Evolutionary conservation across 257 asterid species (phyloP).

Genomic region (Salvia hispanica): DNA sequence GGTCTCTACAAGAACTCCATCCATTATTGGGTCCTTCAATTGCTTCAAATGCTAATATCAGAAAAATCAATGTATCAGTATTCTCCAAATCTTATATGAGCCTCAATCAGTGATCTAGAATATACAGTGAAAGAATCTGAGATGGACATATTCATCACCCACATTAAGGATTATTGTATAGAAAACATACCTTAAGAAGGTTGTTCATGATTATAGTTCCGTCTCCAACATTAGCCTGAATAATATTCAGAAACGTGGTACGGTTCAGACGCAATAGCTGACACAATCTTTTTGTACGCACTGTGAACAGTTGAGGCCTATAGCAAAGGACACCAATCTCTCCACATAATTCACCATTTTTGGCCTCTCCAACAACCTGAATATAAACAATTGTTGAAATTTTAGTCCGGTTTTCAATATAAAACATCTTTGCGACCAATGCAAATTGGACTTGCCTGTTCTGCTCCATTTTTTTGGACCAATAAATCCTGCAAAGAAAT

Average conservation of each 20-base stretch:
- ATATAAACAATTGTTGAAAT: neutral
- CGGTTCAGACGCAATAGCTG: constrained; percentile 82
- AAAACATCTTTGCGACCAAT: neutral
- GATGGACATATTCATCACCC: no score
- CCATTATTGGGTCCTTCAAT: constrained; percentile 77
- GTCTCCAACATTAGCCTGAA: constrained; percentile 92
- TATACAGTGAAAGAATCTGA: no score
- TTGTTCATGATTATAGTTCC: constrained; percentile 89
- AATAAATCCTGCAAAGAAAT: constrained; percentile 49
- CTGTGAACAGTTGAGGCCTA: constrained; percentile 89
- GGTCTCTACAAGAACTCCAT: constrained; percentile 73
- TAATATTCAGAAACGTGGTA: constrained; percentile 69
- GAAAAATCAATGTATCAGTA: no score
- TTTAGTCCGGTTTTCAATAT: neutral
- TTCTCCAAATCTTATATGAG: no score
- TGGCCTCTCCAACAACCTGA: constrained; percentile 81
- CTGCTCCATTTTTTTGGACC: constrained; percentile 50
- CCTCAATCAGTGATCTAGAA: no score
- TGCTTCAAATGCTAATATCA: constrained; percentile 73
- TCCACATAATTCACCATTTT: constrained; percentile 80
- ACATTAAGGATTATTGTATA: neutral
- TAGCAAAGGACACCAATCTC: constrained; percentile 93
- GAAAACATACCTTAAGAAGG: constrained; percentile 68
- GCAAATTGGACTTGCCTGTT: constrained; percentile 60
- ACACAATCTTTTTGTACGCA: constrained; percentile 71